A percentile compares a stretch with the other conserved stretches of the same genome.
Conservation (phyloP, 495 filamentous ascomycete genomes). For the Penicillium pulvis region DNA sequence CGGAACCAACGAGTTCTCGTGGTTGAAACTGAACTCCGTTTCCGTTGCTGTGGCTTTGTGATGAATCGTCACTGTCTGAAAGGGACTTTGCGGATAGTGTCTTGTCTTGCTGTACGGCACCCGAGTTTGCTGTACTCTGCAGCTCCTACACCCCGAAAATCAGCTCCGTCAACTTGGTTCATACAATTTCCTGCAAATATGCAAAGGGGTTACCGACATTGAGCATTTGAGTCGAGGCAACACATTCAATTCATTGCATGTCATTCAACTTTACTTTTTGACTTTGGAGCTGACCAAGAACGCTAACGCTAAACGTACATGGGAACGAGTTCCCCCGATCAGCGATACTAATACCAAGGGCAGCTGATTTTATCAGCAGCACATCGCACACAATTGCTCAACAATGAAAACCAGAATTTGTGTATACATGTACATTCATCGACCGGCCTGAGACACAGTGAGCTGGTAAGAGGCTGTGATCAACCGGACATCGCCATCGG, state of each 20-base stretch:
- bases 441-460: neutral
- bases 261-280: neutral
- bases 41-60: neutral
- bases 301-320: neutral
- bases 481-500: neutral
- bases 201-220: neutral
- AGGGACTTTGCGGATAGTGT: neutral
- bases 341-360: neutral
- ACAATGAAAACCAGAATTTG: neutral
- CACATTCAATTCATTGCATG: neutral
- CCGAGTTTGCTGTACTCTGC: neutral
- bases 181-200: neutral
- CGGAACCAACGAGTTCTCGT: neutral
- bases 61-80: neutral
- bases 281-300: neutral
- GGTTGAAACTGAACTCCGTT: neutral
- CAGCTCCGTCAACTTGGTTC: neutral
- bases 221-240: neutral
- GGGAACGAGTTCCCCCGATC: neutral
- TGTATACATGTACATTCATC: neutral
- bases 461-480: constrained; percentile 3
- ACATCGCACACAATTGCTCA: neutral
- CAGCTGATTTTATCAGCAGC: neutral
- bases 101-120: neutral
- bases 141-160: neutral